Conservation (phyloP, 1,139 yeast species). For the Scheffersomyces cryptocercus region DNA sequence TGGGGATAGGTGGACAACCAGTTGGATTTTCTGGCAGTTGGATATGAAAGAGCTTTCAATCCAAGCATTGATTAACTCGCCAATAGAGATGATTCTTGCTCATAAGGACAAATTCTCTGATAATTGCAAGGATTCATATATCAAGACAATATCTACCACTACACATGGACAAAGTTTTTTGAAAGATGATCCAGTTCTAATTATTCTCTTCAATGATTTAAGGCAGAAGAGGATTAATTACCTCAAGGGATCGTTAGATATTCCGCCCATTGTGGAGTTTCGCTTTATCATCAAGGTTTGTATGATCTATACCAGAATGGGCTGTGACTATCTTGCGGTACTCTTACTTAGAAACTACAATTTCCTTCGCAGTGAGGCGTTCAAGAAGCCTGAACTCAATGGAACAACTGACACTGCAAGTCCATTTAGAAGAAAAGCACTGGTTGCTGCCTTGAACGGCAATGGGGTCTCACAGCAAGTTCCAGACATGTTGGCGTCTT, state of each 20-base stretch:
- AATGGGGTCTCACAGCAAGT: too few relatives aligned
- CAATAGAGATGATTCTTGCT: conserved; percentile 41
- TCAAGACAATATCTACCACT: conserved; percentile 18
- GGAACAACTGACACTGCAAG: not conserved
- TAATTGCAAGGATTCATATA: conserved; percentile 19
- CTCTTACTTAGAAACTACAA: conserved; percentile 68
- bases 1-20: conserved; percentile 82
- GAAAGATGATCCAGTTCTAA: conserved; percentile 80
- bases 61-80: conserved; percentile 64
- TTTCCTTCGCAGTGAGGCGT: conserved; percentile 30
- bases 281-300: conserved; percentile 63
- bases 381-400: conserved; percentile 9
- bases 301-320: conserved; percentile 79
- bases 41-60: conserved; percentile 54
- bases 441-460: not conserved
- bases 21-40: conserved; percentile 80
- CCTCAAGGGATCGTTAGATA: conserved; percentile 47
- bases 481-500: not conserved
- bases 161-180: conserved; percentile 35
- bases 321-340: conserved; percentile 79
- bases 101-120: conserved; percentile 23
- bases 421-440: not conserved
- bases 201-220: conserved; percentile 63
- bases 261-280: conserved; percentile 56
- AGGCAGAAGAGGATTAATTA: conserved; percentile 52